Evolutionary conservation across 2,329 filamentous ascomycete genomes (phyloP), one percentile per base, ranked within the genome.

Genomic region (Penicillium frequentans): DNA sequence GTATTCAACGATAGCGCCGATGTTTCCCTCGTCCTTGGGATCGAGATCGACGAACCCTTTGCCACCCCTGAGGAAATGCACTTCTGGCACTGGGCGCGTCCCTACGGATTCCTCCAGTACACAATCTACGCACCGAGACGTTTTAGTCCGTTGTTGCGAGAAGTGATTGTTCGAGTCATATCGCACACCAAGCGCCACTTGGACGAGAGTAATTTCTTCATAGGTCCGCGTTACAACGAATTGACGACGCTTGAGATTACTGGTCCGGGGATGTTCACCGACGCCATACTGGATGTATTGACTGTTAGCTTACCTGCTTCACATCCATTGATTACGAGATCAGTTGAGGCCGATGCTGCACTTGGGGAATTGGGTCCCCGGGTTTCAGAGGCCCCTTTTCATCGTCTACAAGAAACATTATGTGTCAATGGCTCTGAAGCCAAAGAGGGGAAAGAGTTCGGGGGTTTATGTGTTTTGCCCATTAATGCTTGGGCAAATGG

Each of bases 401-500:
- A 73, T 43, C 35, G 60, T 8, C 60, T 74, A 7, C 31, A 51
- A 5, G 43, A 68, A 5, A 62, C 66, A 1, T 23, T 72, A 9
- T 73, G 71, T 45, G 57, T 71, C 1, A 61, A 68, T 11, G 65
- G 59, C 0, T 56, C 57, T 0, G 65, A 70, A 16, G 59, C 65
- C 2, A 57, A 48, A 29, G 10, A 53, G 3, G 66, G 90, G 1
- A 81, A 86, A 21, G 84, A 84, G 9, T 86, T 91, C 67, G 90
- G 90, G 26, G 90, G 91, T 3, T 86, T 96, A 60, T 96, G 96
- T 89, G 87, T 96, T 7, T 76, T 98, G 46, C 93, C 93, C 0
- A 77, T 96, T 37, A 97, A 96, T 70, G 68, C 64, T 2, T 74
- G 72, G 72, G 72, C 69, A 0, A 74, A 73, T 58, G 72, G 72